A percentile compares a stretch with the other conserved stretches of the same genome.
Conservation (phyloP, 192 early-diverging fungal genomes). For the Entomortierella beljakovae region DNA sequence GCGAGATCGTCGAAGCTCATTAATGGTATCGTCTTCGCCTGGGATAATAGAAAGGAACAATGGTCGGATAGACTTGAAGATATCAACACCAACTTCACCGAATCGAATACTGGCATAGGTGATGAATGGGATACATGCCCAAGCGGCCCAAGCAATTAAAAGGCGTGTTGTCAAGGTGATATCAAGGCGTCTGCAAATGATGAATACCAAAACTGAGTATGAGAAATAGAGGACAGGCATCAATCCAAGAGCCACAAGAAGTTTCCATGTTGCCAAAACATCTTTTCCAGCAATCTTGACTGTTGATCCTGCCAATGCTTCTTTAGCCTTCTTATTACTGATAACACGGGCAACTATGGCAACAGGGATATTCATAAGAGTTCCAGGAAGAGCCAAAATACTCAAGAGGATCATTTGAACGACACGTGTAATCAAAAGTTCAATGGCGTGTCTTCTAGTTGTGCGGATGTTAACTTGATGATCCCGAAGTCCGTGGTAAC, state of each 20-base stretch:
- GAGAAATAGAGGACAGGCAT: slow-evolving; percentile 79
- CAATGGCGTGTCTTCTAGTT: slow-evolving; percentile 75
- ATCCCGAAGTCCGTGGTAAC: slow-evolving; percentile 94
- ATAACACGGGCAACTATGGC: slow-evolving; percentile 66
- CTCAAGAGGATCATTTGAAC: slow-evolving; percentile 78
- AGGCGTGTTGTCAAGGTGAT: slow-evolving; percentile 51
- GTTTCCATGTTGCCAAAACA: slow-evolving; percentile 97
- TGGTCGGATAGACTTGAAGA: slow-evolving; percentile 86
- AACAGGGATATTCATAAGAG: slow-evolving; percentile 67
- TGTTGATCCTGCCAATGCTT: slow-evolving; percentile 87
- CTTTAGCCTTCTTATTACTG: slow-evolving; percentile 67
- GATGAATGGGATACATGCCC: slow-evolving; percentile 69
- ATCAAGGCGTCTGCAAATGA: slow-evolving; percentile 57
- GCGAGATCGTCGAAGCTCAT: slow-evolving; percentile 75
- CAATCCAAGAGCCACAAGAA: slow-evolving; percentile 80
- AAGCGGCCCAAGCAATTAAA: slow-evolving; percentile 54
- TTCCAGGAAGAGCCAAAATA: slow-evolving; percentile 84
- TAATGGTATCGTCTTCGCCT: slow-evolving; percentile 63
- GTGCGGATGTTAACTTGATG: slow-evolving; percentile 93
- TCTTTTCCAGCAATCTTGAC: slow-evolving; percentile 97
- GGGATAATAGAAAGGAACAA: slow-evolving; percentile 80
- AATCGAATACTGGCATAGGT: slow-evolving; percentile 81
- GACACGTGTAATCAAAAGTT: slow-evolving; percentile 76
- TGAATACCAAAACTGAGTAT: slow-evolving; percentile 75
- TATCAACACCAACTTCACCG: slow-evolving; percentile 80